Evolutionary conservation across 176 grass and related monocot species (phyloP), one percentile per base, ranked within the genome.

Genomic region (maize (Zea mays)): DNA sequence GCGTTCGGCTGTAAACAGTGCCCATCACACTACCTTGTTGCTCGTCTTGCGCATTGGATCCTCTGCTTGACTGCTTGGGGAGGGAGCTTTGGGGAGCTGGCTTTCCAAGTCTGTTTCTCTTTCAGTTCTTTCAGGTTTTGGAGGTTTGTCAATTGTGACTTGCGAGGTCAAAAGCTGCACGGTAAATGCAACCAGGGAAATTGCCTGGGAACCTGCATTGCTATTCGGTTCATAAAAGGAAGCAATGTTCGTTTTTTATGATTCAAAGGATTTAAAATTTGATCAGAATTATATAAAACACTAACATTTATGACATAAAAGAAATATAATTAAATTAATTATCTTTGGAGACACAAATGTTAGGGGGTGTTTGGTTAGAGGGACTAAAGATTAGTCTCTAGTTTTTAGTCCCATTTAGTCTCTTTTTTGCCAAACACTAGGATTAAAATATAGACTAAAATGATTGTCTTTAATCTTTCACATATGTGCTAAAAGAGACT

Each of bases 41-140:
- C 73, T 7, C 33, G 65, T 63, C 67, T 34, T 71, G 43, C 62
- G 56, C 74, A 55, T 84, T 45, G 82, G 82, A 84, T 78, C 37
- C 82, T 10, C 36, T n/a, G 12, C 17, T 74, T 56, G 55, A 41
- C 60, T 65, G 62, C 35, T 39, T 14, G 62, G 21, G 67, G 44
- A 49, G 11, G 5, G 67, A 49, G 43, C 43, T 47, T 0, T 19
- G 50, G 41, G 65, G 50, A 63, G 54, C 16, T 35, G 21, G 44
- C 75, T 77, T 50, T 78, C 20, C 67, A 15, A 46, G 8, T 10
- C 5, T 1, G 15, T 20, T 8, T 10, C 40, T 20, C 17, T 67
- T 67, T 67, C n/a, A 19, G 39, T n/a, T n/a, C 16, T 43, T 42
- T 8, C 64, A 19, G 16, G 39, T 67, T 40, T 67, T 19, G 38